Evolutionary conservation across 139 green algal species (phyloP).

Genomic region (Chlorokybus atmophyticus): DNA sequence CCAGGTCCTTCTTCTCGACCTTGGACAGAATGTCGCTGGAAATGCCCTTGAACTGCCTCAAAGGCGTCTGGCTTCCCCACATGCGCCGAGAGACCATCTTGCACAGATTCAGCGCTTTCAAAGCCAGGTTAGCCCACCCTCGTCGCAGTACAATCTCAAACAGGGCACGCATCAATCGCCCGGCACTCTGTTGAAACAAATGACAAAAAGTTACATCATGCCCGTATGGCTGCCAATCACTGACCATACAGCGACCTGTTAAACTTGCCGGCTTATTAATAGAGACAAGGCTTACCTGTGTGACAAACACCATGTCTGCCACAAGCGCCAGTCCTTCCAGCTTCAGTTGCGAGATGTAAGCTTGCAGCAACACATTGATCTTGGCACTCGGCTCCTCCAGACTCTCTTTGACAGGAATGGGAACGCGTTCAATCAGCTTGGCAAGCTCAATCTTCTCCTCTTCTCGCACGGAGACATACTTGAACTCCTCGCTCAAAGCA

Average conservation of each 20-base stretch:
- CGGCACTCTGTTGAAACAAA: slow-evolving; percentile 33
- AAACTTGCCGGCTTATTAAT: slow-evolving; percentile 7
- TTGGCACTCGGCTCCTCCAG: slow-evolving; percentile 94
- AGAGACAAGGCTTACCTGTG: slow-evolving; percentile 36
- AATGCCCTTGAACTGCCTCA: slow-evolving; percentile 71
- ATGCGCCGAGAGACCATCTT: slow-evolving; percentile 86
- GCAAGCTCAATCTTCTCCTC: slow-evolving; percentile 98
- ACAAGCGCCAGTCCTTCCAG: slow-evolving; percentile 85
- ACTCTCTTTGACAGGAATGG: slow-evolving; percentile 93
- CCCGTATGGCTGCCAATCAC: not conserved
- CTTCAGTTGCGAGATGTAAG: slow-evolving; percentile 86
- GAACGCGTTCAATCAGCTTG: slow-evolving; percentile 93
- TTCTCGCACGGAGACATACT: slow-evolving; percentile 77
- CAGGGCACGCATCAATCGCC: slow-evolving; percentile 85
- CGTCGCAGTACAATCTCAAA: slow-evolving; percentile 90
- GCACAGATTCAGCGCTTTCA: slow-evolving; percentile 73
- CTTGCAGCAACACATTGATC: slow-evolving; percentile 37
- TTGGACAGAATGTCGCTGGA: slow-evolving; percentile 40
- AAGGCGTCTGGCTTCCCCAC: slow-evolving; percentile 80
- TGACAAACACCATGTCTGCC: slow-evolving; percentile 96
- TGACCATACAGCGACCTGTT: not conserved
- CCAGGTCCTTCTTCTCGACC: slow-evolving; percentile 84
- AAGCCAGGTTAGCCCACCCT: slow-evolving; percentile 78
- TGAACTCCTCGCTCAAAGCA: slow-evolving; percentile 75
- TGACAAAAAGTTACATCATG: not conserved